Evolutionary conservation across 225 moss, liverwort and hornwort species (phyloP).

Genomic region (Ulota crispa): DNA sequence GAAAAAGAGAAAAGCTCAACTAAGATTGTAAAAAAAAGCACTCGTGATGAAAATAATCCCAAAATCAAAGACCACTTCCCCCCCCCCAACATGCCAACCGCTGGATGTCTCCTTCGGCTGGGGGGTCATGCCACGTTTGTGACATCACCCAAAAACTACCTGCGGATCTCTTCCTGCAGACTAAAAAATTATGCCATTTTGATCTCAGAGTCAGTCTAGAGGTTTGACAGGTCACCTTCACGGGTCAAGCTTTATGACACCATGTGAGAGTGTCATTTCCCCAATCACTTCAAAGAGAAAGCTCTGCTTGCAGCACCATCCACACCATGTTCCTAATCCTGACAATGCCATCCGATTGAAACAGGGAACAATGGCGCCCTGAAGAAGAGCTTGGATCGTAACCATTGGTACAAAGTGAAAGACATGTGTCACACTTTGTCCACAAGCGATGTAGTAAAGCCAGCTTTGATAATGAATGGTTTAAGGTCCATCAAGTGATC

Average conservation of each 20-base stretch:
- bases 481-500: slow-evolving; percentile 33
- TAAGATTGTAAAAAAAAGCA: slow-evolving; percentile 37
- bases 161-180: not conserved
- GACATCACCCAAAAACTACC: slow-evolving; percentile 25
- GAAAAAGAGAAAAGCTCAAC: slow-evolving; percentile 35
- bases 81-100: slow-evolving; percentile 7
- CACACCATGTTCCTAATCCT: slow-evolving; percentile 7
- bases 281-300: slow-evolving; percentile 19
- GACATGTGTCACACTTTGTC: not conserved
- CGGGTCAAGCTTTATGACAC: slow-evolving; percentile 18
- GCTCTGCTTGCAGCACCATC: not conserved
- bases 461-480: not conserved
- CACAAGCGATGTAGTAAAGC: slow-evolving; percentile 13
- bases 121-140: not conserved
- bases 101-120: not conserved
- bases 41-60: slow-evolving; percentile 19
- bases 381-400: not conserved
- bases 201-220: slow-evolving; percentile 1
- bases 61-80: slow-evolving; percentile 18
- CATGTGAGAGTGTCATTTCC: not conserved
- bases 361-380: slow-evolving; percentile 10
- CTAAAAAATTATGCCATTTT: not conserved
- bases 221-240: slow-evolving; percentile 18
- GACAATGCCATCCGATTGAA: slow-evolving; percentile 11
- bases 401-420: slow-evolving; percentile 16